Base-by-base conservation (phyloP, 2,329 filamentous ascomycete genomes). In the Furcasterigmium sp. region DNA sequence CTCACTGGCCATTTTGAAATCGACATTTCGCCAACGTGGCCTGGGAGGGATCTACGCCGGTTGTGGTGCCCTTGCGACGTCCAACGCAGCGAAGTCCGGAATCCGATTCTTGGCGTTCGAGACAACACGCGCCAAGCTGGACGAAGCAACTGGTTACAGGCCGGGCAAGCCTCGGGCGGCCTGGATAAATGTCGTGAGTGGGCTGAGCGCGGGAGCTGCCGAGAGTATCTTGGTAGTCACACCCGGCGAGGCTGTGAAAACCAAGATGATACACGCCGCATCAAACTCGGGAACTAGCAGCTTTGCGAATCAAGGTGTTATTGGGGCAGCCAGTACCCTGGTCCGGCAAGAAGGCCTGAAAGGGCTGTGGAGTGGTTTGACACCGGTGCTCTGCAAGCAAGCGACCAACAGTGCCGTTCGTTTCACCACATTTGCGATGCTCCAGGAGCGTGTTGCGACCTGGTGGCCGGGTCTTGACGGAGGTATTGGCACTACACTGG, bases 371-470 rank as follows among this genome's bases (percentile, higher is more conserved):
- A 37, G 39, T 34, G 42, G 42, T 8, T 11, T 42, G 29, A 10
- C 18, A 29, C 39, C 39, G 6, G 39, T 45, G 23, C 28, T 41
- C 8, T 43, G 40, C 43, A 41, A 43, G 32, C 37, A 46, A 10
- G 40, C 23, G 1, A 40, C 40, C 17, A 43, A 41, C 40, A 41
- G 43, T 19, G 43, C 46, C n/a, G 46, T 43, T 7, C 43, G 37
- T 1, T 46, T 48, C 26, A 48, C 43, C 9, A 32, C 37, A 8
- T 43, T 41, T 29, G 40, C 43, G 5, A 39, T 37, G 43, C 40
- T 47, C 5, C 40, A 35, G 32, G 37, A 43, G 15, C 25, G 39
- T 6, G 38, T 42, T 3, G 39, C 25, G 23, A 18, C 15, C 5
- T 42, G 41, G 30, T 37, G 45, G 35, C 42, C 45, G 3, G 19